phyloP scores from a whole-genome alignment of 1,139 yeast genomes.

The Geotrichum bryndzae region DNA sequence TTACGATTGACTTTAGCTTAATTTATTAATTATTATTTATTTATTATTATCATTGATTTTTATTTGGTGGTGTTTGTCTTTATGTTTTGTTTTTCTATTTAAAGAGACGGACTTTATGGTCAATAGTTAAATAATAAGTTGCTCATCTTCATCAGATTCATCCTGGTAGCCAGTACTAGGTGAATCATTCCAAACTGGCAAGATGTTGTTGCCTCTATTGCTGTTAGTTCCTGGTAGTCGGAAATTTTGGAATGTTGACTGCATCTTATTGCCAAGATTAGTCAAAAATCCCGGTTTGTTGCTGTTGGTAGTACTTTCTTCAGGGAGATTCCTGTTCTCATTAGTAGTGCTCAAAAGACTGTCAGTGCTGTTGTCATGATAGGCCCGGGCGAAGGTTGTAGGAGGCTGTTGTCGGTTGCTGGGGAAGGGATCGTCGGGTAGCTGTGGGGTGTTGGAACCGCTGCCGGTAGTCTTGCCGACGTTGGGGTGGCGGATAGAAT shows the following conservation, averaged over 20 bases:
- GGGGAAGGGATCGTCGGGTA: slow-evolving; percentile 1
- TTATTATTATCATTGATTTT: background rate
- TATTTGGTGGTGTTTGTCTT: background rate
- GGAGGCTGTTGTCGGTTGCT: background rate
- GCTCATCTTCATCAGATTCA: slow-evolving; percentile 17
- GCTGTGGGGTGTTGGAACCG: slow-evolving; percentile 9
- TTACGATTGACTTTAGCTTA: slow-evolving; percentile 1
- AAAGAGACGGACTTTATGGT: no score
- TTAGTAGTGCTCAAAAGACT: background rate
- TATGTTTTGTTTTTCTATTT: slow-evolving; percentile 1
- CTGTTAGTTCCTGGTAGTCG: background rate
- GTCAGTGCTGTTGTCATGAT: background rate
- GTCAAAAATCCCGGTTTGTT: slow-evolving; percentile 12
- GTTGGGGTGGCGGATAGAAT: slow-evolving; percentile 21
- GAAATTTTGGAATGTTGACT: slow-evolving; percentile 3
- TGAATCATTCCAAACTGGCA: slow-evolving; percentile 21
- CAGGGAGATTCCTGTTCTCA: background rate
- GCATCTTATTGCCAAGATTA: slow-evolving; percentile 9
- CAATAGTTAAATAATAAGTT: slow-evolving; percentile 13
- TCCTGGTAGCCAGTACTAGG: slow-evolving; percentile 16
- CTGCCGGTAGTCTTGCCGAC: slow-evolving; percentile 4
- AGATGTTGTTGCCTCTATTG: background rate
- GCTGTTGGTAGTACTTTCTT: background rate
- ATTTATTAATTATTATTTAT: background rate
- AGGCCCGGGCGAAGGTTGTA: background rate